These are phyloP conservation scores for Syzygium syzygioides DNA, from an alignment of 441 rosid genomes.

Conservation along the genomic window DNA sequence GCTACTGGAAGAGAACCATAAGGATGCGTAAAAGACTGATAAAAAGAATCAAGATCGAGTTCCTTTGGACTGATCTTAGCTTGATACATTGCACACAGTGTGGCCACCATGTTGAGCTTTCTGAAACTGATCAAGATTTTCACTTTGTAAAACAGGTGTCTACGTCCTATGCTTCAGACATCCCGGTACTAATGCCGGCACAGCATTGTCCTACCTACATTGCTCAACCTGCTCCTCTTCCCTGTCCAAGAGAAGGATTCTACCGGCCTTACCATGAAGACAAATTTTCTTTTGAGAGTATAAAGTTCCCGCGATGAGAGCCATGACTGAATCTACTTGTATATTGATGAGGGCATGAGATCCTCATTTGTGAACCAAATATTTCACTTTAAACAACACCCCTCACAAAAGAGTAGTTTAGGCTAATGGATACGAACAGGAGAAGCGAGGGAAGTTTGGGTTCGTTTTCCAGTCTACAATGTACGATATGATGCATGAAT, in stretches of 20 bases:
- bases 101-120: background rate
- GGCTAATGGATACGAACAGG: background rate
- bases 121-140: background rate
- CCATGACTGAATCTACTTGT: background rate
- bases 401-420: background rate
- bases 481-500: background rate
- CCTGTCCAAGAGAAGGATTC: constrained; percentile 69
- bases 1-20: background rate
- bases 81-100: background rate
- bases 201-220: constrained; percentile 65
- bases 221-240: constrained; percentile 86
- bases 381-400: background rate
- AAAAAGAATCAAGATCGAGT: background rate
- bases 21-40: background rate
- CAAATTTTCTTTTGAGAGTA: constrained; percentile 8
- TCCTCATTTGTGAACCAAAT: background rate
- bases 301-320: background rate
- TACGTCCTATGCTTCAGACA: constrained; percentile 40
- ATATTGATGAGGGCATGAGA: background rate
- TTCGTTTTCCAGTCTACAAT: background rate
- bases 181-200: constrained; percentile 93
- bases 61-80: background rate
- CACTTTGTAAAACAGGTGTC: constrained; percentile 32
- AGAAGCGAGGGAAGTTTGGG: background rate
- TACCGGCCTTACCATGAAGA: constrained; percentile 59